Evolutionary conservation across 2,329 filamentous ascomycete genomes (phyloP).

Genomic region (Capronia epimyces): DNA sequence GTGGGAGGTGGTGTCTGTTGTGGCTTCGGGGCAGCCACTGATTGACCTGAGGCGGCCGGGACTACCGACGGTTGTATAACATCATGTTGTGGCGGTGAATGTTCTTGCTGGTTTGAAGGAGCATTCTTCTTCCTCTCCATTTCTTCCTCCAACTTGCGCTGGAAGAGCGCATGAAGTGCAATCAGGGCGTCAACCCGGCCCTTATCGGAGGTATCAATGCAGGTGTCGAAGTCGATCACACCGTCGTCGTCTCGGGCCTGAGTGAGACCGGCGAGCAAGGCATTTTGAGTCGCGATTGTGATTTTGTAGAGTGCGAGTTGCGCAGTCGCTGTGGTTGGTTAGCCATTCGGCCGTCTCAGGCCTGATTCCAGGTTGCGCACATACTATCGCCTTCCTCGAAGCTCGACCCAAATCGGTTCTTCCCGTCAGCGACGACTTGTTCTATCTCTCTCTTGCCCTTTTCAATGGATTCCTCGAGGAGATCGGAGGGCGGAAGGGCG

Average conservation of each 20-base stretch:
- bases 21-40: not conserved
- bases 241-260: conserved; percentile 15
- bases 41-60: not conserved
- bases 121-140: conserved; percentile 11
- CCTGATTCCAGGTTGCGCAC: not conserved
- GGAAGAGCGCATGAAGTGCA: conserved; percentile 9
- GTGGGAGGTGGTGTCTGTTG: not conserved
- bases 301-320: conserved; percentile 11
- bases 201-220: conserved; percentile 14
- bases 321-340: conserved; percentile 8
- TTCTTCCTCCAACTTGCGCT: conserved; percentile 16
- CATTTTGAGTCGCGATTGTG: conserved; percentile 17
- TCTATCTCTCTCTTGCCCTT: conserved; percentile 14
- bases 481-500: conserved; percentile 15
- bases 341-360: not conserved
- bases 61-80: not conserved
- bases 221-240: conserved; percentile 17
- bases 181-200: conserved; percentile 10
- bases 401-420: conserved; percentile 9
- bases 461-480: conserved; percentile 15
- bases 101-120: not conserved
- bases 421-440: conserved; percentile 9
- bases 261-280: conserved; percentile 10
- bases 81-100: not conserved
- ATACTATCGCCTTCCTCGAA: conserved; percentile 17